Base-by-base conservation (phyloP, 1,284 basidiomycete species). In the Vanrija pseudolonga region DNA sequence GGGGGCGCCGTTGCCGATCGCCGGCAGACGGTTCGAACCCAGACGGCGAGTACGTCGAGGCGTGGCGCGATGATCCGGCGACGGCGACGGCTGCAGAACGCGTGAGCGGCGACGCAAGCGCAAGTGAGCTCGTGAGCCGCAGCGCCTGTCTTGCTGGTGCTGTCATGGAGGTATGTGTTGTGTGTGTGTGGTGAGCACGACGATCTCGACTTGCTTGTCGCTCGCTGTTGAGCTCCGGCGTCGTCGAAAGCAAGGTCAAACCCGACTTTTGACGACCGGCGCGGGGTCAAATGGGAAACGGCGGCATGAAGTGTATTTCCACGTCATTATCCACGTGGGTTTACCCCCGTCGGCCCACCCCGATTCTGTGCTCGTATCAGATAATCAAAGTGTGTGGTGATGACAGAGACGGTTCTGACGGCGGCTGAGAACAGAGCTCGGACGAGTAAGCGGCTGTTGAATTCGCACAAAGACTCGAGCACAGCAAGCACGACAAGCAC, bases 1-100 rank as follows among this genome's bases (percentile, higher is more conserved):
- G 53, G 1, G 80, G 80, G 55, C 72, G 76, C 49, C 61, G 62
- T 4, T 62, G 71, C 17, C 55, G 55, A 22, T 38, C 19, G 20
- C 26, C 26, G 8, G 23, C 14, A 36, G n/a, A 3, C 28, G n/a
- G 38, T 20, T 41, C 47, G 20, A 20, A 23, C 12, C 40, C 42
- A 14, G 38, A 26, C 7, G 51, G 54, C 6, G 26, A 18, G 48
- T 37, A 53, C 15, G 51, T 56, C 46, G 59, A 60, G 20, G 54
- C 48, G 1, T 28, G 17, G 43, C 58, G 54, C 3, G 51, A 53
- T 6, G 51, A 47, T 22, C 51, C 43, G 17, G 47, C 48, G 45
- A 47, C 18, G 26, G 19, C 39, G n/a, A n/a, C n/a, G n/a, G n/a
- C n/a, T n/a, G n/a, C n/a, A n/a, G n/a, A n/a, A n/a, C n/a, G 19